A percentile compares a stretch with the other conserved stretches of the same genome.
phyloP scores from a whole-genome alignment of 169 alveolate species.

The Plasmodium vinckei region DNA sequence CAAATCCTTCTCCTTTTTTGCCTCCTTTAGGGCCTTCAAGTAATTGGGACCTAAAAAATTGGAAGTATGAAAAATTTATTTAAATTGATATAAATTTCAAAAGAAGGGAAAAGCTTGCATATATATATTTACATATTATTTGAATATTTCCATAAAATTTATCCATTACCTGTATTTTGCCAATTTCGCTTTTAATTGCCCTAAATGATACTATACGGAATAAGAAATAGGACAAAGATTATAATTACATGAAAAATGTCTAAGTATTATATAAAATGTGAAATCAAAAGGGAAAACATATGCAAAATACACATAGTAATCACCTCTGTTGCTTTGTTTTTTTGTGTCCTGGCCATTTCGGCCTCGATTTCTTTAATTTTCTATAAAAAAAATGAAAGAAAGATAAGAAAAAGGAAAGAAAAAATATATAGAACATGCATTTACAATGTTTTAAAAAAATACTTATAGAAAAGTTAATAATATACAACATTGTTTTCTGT shows the following conservation, averaged over 20 bases:
- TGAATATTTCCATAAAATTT: conserved; percentile 47
- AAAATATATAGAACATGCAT: background rate
- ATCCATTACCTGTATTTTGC: conserved; percentile 94
- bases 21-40: conserved; percentile 70
- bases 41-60: conserved; percentile 50
- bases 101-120: too few species aligned
- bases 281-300: background rate
- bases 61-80: background rate
- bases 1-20: conserved; percentile 74
- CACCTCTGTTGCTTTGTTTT: conserved; percentile 97
- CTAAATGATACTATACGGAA: conserved; percentile 90
- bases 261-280: background rate
- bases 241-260: background rate
- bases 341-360: conserved; percentile 98
- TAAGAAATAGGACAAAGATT: background rate
- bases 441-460: too few species aligned
- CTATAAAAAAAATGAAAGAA: conserved; percentile 47
- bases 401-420: background rate
- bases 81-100: background rate
- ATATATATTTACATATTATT: too few species aligned
- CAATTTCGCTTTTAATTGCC: conserved; percentile 96
- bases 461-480: background rate
- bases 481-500: background rate
- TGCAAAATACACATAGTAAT: background rate
- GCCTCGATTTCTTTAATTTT: conserved; percentile 93